Conservation (phyloP, 768 basidiomycete species). For the Suillus discolor region DNA sequence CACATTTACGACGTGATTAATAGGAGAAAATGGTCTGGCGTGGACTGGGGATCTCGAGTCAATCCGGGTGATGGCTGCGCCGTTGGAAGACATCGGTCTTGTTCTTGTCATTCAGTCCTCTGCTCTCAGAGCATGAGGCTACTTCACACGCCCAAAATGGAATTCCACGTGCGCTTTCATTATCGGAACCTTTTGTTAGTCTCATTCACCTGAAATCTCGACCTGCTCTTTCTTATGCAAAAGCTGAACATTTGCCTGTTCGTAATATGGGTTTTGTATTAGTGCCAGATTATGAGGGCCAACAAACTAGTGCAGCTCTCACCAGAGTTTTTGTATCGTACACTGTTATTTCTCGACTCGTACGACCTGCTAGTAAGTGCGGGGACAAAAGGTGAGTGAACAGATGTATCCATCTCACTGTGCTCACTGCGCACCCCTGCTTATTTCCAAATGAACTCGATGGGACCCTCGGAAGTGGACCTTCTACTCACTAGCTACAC, state of each 20-base stretch:
- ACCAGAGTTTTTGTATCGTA: conserved; percentile 41
- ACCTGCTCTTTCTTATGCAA: background rate
- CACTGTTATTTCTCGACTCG: conserved; percentile 37
- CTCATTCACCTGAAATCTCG: no score
- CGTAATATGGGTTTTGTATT: background rate
- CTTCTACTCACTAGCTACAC: conserved; percentile 41
- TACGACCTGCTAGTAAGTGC: conserved; percentile 33
- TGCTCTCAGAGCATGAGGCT: background rate
- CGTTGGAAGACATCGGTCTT: conserved; percentile 14
- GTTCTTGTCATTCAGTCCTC: conserved; percentile 1
- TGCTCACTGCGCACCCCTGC: conserved; percentile 12
- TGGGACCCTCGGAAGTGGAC: conserved; percentile 18
- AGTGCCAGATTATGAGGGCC: background rate
- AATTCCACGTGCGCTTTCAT: background rate
- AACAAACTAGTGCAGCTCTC: conserved; percentile 34
- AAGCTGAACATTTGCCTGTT: background rate
- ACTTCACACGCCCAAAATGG: conserved; percentile 3
- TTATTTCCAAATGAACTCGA: conserved; percentile 45
- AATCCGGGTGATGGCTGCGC: conserved; percentile 11
- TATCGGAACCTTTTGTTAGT: no score
- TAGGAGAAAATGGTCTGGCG: conserved; percentile 36
- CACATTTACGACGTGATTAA: conserved; percentile 15
- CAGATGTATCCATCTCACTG: conserved; percentile 5
- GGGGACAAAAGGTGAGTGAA: conserved; percentile 33
- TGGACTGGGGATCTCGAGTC: conserved; percentile 21